Base-by-base conservation (phyloP, 495 filamentous ascomycete species). In the Penicillium argentinense region DNA sequence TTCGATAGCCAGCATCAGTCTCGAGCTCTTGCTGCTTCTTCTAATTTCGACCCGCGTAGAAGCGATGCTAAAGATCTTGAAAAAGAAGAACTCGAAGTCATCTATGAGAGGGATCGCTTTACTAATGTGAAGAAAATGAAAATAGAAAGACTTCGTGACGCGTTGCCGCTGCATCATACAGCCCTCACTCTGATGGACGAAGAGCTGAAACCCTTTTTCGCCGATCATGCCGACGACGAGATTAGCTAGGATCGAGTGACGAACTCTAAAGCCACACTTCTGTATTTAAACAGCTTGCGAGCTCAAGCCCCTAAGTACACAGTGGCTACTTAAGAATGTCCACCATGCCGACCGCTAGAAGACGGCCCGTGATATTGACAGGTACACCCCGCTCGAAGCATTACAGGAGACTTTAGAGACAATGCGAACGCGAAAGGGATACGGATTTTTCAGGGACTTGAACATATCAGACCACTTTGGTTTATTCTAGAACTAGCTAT, bases 371-470 rank as follows among this genome's bases (percentile, higher is more conserved):
- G 49, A 65, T 54, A 51, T 63, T 47, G 24, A 60, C 28, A 54
- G 59, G 38, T 49, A 63, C 32, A 67, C 54, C 24, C 62, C 52
- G 13, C 52, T 63, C 13, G 59, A 65, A 44, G 47, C 44, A 27
- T 39, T 61, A 26, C 40, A 48, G 42, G 47, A 51, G 29, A 42
- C 39, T 9, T 43, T 65, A 39, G 59, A 63, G 42, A 45, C 25
- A 25, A 33, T 49, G 28, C 47, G 56, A 55, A 53, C 42, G 17
- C 39, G 37, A 46, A 46, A 45, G 45, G n/a, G n/a, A n/a, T 5
- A 27, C 22, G 33, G 19, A 3, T 26, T 39, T 29, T 3, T 25
- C 39, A 42, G 48, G 38, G 7, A 30, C 38, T 29, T 49, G 36
- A 29, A 57, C 17, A 9, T 53, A 57, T 57, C 56, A 42, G 62